phyloP scores from a whole-genome alignment of 768 basidiomycete species.

The Leccinum barrowsii region DNA sequence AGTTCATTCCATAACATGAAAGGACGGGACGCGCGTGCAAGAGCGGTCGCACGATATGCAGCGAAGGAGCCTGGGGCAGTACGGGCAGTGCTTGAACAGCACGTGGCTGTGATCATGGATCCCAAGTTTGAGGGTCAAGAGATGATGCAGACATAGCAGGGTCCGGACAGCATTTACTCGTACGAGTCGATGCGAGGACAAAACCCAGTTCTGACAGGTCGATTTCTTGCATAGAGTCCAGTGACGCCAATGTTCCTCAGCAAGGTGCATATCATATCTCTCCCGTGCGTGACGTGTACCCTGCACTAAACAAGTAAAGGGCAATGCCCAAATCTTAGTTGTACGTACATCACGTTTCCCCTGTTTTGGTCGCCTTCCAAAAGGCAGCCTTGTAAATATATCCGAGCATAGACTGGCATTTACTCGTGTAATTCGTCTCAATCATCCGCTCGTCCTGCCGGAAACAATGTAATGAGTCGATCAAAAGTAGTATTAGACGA shows the following conservation, averaged over 20 bases:
- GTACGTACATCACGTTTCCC: not conserved
- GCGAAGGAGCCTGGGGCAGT: no score
- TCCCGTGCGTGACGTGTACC: not conserved
- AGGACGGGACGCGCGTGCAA: not conserved
- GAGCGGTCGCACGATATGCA: not conserved
- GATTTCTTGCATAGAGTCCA: not conserved
- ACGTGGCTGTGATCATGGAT: not conserved
- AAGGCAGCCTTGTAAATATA: conserved; percentile 84
- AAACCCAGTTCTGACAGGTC: not conserved
- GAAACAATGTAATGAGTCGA: not conserved
- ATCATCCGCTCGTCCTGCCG: conserved; percentile 77
- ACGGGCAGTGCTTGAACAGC: not conserved
- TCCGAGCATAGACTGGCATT: conserved; percentile 73
- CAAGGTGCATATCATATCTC: not conserved
- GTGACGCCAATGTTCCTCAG: not conserved
- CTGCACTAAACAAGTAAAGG: not conserved
- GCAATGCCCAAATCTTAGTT: not conserved
- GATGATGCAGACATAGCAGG: no score
- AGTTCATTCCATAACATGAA: not conserved
- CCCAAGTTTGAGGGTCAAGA: no score
- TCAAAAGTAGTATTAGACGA: not conserved
- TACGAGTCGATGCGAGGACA: not conserved
- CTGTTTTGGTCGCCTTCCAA: conserved; percentile 65
- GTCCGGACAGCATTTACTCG: not conserved
- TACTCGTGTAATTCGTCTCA: conserved; percentile 84